Conservation (phyloP, 2,329 filamentous ascomycete genomes). For the Penicillium nordicum region DNA sequence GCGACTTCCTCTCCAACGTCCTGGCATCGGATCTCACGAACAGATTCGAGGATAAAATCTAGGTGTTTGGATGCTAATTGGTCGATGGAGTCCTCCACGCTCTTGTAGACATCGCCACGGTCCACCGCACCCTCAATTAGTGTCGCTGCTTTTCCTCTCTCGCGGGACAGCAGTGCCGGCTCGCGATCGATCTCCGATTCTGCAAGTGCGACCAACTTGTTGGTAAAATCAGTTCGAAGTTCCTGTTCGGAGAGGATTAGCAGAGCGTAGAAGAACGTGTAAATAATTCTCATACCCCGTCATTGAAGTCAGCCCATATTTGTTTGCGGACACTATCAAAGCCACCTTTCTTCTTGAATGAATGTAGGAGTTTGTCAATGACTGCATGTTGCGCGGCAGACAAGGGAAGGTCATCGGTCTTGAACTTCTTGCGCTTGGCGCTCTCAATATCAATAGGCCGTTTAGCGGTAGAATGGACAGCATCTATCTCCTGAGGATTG, state of each 20-base stretch:
- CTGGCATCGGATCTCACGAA: conserved; percentile 55
- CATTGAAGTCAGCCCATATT: conserved; percentile 57
- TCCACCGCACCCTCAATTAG: conserved; percentile 63
- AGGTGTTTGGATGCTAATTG: conserved; percentile 54
- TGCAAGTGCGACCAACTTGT: conserved; percentile 53
- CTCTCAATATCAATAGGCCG: conserved; percentile 33
- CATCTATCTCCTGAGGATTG: conserved; percentile 31
- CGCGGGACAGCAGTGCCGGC: conserved; percentile 58
- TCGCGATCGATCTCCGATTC: conserved; percentile 62
- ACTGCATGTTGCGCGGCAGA: conserved; percentile 55
- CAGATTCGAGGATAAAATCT: conserved; percentile 50
- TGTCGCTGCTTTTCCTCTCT: conserved; percentile 60
- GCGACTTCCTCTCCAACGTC: conserved; percentile 59
- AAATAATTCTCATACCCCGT: conserved; percentile 44
- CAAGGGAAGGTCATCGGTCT: conserved; percentile 59
- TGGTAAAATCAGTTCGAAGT: conserved; percentile 51
- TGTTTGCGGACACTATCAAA: conserved; percentile 62
- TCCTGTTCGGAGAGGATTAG: conserved; percentile 39
- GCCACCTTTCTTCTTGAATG: conserved; percentile 65
- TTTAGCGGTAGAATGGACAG: conserved; percentile 28
- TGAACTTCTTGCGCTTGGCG: conserved; percentile 50
- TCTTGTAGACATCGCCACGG: conserved; percentile 59
- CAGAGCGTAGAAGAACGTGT: not conserved
- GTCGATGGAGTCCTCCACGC: conserved; percentile 55
- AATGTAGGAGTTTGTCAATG: conserved; percentile 60